Percentiles rank a stretch among this genome's conserved stretches.
These are phyloP conservation scores for Alternaria ventricosa DNA, from an alignment of 2,329 filamentous ascomycete species.

Conservation along the genomic window DNA sequence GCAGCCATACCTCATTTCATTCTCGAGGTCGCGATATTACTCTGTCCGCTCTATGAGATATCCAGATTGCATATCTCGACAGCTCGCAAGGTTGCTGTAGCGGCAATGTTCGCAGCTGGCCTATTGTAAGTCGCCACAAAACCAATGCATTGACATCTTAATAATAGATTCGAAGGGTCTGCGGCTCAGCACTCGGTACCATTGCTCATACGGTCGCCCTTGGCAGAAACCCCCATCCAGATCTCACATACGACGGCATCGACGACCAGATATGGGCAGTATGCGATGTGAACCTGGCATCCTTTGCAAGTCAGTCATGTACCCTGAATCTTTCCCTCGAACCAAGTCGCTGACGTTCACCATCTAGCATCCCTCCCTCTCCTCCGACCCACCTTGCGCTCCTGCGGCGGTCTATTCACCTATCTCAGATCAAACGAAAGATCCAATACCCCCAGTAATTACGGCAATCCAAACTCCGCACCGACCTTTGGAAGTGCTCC, in stretches of 20 bases:
- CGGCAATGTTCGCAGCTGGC: slow-evolving; percentile 28
- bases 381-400: slow-evolving; percentile 26
- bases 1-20: slow-evolving; percentile 29
- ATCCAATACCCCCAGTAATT: neutral
- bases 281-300: slow-evolving; percentile 33
- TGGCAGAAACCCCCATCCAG: slow-evolving; percentile 14
- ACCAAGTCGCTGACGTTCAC: neutral
- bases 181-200: slow-evolving; percentile 24
- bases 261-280: slow-evolving; percentile 34
- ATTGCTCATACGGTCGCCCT: slow-evolving; percentile 25
- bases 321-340: neutral
- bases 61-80: slow-evolving; percentile 22
- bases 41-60: slow-evolving; percentile 29
- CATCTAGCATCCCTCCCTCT: slow-evolving; percentile 26
- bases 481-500: slow-evolving; percentile 21
- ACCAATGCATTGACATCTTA: neutral
- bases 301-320: slow-evolving; percentile 22
- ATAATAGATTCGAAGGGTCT: slow-evolving; percentile 13
- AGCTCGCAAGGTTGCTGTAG: slow-evolving; percentile 25
- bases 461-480: slow-evolving; percentile 8
- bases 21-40: slow-evolving; percentile 27
- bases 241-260: slow-evolving; percentile 30
- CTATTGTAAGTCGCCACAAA: slow-evolving; percentile 1
- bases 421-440: slow-evolving; percentile 3
- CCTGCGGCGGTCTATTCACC: slow-evolving; percentile 19